These are phyloP conservation scores for Pouteria glomerata DNA, from an alignment of 148 eudicot genomes.

Conservation along the genomic window DNA sequence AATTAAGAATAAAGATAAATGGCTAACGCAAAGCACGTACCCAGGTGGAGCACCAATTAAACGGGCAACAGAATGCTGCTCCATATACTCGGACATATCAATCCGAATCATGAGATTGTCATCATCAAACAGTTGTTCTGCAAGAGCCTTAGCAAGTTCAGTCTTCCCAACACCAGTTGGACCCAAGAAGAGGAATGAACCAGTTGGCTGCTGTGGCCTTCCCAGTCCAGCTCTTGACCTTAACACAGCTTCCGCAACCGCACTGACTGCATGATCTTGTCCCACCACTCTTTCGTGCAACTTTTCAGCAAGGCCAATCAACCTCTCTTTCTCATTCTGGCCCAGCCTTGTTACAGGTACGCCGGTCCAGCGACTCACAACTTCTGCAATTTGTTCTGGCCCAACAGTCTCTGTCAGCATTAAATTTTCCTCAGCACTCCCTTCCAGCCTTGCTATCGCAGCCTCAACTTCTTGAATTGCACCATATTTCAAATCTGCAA, in stretches of 20 bases:
- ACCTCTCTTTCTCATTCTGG: constrained; percentile 59
- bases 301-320: constrained; percentile 51
- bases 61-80: constrained; percentile 73
- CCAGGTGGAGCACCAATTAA: constrained; percentile 87
- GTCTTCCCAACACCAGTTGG: constrained; percentile 87
- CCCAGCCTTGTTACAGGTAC: constrained; percentile 74
- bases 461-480: constrained; percentile 65
- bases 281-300: constrained; percentile 34
- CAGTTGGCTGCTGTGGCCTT: constrained; percentile 37
- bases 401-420: constrained; percentile 74
- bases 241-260: constrained; percentile 36
- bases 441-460: constrained; percentile 48
- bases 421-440: constrained; percentile 25
- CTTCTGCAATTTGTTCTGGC: constrained; percentile 75
- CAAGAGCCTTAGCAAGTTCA: constrained; percentile 76
- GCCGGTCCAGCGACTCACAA: constrained; percentile 79
- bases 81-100: constrained; percentile 90
- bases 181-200: constrained; percentile 46
- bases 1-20: not conserved
- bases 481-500: constrained; percentile 64
- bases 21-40: constrained; percentile 13
- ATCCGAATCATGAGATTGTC: constrained; percentile 63
- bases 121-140: constrained; percentile 74
- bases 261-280: constrained; percentile 29
- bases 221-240: constrained; percentile 38